Evolutionary conservation across 805 yeast genomes (phyloP).

Genomic region (Lipomyces orientalis): DNA sequence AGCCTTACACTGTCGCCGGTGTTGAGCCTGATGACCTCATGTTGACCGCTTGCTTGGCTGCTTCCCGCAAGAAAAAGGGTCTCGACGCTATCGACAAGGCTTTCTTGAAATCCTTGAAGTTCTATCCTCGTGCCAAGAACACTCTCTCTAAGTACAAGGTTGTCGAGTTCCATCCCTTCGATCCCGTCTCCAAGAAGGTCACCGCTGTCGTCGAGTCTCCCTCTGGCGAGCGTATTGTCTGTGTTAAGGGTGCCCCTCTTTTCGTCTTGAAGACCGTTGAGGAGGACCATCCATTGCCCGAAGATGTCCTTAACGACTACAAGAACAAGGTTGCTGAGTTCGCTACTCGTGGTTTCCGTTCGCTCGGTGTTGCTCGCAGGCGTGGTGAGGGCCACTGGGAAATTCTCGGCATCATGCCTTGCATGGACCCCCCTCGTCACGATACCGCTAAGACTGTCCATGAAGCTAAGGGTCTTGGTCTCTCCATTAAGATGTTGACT

Average conservation of each 20-base stretch:
- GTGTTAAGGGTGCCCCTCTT: constrained; percentile 98
- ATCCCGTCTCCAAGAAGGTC: constrained; percentile 97
- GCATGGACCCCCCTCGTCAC: constrained; percentile 99
- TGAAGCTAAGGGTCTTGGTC: constrained; percentile 90
- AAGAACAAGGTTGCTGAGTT: constrained; percentile 97
- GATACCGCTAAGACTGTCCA: constrained; percentile 93
- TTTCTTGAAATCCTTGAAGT: constrained; percentile 86
- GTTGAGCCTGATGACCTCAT: constrained; percentile 93
- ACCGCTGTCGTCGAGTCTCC: constrained; percentile 94
- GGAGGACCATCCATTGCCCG: constrained; percentile 96
- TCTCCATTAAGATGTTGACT: constrained; percentile 96
- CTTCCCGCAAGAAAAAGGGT: constrained; percentile 98
- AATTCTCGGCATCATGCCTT: constrained; percentile 96
- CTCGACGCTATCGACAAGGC: constrained; percentile 97
- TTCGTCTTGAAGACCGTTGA: constrained; percentile 96
- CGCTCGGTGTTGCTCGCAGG: constrained; percentile 98
- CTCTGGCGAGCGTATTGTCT: constrained; percentile 90
- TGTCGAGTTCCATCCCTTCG: constrained; percentile 94
- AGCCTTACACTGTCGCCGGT: constrained; percentile 98
- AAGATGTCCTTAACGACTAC: constrained; percentile 90
- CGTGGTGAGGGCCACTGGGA: constrained; percentile 99
- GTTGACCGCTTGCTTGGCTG: constrained; percentile 98
- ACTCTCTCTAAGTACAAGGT: constrained; percentile 94
- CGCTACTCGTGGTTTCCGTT: constrained; percentile 98
- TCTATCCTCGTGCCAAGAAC: constrained; percentile 90